Evolutionary conservation across 352 stramenopile species (phyloP), one percentile per base, ranked within the genome.

Genomic region (Globisporangium paddicum): DNA sequence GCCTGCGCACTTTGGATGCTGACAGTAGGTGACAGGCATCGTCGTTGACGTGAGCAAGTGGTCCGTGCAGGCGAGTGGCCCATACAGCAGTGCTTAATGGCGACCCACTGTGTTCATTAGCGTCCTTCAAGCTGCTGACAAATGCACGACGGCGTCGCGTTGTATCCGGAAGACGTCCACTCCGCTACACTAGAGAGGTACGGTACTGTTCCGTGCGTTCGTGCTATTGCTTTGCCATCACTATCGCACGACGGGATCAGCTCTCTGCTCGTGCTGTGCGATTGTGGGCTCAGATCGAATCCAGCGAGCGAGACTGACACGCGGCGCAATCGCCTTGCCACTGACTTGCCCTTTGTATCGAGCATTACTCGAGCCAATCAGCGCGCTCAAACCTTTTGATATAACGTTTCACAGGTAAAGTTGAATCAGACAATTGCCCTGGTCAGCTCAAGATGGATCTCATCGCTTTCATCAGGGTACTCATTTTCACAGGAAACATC

Each of bases 321-420:
- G 52, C 52, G 52, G 52, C 51, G 8, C 11, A 37, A 4, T 34
- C 37, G 21, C 28, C n/a, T 19, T 23, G 51, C 45, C 45, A 50
- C 35, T 37, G 35, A 45, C 51, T 58, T 26, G 28, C 40, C 10
- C 28, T 58, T 57, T 58, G 37, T 34, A 49, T 58, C 18, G 51
- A 58, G 38, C 51, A 5, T 23, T 25, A 3, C 30, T 48, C 5
- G 13, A 37, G 46, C 46, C 46, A 52, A 52, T 52, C 46, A 52
- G 26, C 25, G 46, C 10, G 46, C 46, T 58, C 37, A 44, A 5
- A 23, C 21, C 18, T 48, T 25, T 25, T 10, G 8, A 6, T 3
- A 58, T 58, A 35, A 58, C 38, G 1, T 58, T 25, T 58, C 51
- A 21, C 26, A 58, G 52, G 52, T 5, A 58, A 28, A 28, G 21